Evolutionary conservation across 31 red algal genomes (phyloP).

Genomic region (Asparagopsis taxiformis): DNA sequence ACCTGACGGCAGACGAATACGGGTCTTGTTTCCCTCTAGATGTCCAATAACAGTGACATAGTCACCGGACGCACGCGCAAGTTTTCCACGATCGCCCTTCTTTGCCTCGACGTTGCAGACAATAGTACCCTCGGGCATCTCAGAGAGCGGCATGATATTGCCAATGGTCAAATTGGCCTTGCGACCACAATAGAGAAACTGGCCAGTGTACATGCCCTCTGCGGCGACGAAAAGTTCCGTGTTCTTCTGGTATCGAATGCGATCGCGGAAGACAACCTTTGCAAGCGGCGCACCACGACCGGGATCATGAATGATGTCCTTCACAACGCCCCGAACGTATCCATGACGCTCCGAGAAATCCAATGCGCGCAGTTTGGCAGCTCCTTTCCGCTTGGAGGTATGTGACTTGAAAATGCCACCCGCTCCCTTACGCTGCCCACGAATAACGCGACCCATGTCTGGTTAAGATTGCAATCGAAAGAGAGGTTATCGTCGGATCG

Average conservation of each 20-base stretch:
- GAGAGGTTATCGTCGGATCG: too few relatives aligned
- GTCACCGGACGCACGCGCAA: constrained; percentile 88
- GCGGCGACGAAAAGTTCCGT: constrained; percentile 89
- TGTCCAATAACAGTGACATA: constrained; percentile 97
- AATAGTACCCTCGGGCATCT: constrained; percentile 98
- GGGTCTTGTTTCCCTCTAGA: constrained; percentile 89
- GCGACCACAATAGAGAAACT: constrained; percentile 94
- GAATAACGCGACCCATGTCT: constrained; percentile 97
- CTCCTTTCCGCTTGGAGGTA: constrained; percentile 90
- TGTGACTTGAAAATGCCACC: constrained; percentile 98
- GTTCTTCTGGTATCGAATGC: constrained; percentile 79
- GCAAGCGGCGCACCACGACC: constrained; percentile 98
- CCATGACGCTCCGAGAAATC: constrained; percentile 98
- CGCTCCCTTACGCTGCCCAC: constrained; percentile 96
- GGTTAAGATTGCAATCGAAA: too few relatives aligned
- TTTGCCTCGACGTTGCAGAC: constrained; percentile 99
- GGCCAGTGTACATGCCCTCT: constrained; percentile 99
- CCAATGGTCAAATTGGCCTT: constrained; percentile 95
- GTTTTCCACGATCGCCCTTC: constrained; percentile 93
- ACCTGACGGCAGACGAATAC: constrained; percentile 95
- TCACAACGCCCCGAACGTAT: constrained; percentile 94
- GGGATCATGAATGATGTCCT: constrained; percentile 97
- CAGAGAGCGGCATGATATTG: constrained; percentile 91
- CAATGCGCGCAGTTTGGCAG: constrained; percentile 84
- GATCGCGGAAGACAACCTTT: constrained; percentile 94